A percentile compares a stretch with the other conserved stretches of the same genome.
Conservation (phyloP, 768 basidiomycete genomes). For the Tremella mesenterica region DNA sequence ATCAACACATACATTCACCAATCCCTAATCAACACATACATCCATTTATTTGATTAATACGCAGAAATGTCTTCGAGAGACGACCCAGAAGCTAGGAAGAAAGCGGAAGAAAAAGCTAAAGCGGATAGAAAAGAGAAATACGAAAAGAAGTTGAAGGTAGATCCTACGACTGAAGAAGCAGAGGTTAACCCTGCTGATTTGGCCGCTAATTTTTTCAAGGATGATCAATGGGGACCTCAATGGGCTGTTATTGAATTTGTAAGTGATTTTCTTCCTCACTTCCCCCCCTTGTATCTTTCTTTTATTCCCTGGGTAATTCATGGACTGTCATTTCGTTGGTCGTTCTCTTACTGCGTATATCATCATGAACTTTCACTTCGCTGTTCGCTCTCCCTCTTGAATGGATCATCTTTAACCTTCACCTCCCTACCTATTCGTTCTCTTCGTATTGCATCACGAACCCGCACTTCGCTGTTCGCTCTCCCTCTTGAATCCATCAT, state of each 20-base stretch:
- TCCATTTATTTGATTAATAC: neutral
- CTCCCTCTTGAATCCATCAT: neutral
- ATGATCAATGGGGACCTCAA: constrained; percentile 33
- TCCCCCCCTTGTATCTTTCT: too few species aligned
- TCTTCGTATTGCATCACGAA: neutral
- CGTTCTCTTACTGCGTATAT: neutral
- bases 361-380: neutral
- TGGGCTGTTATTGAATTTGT: constrained; percentile 41
- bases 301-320: too few species aligned
- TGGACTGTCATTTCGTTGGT: too few species aligned
- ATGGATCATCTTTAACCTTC: neutral
- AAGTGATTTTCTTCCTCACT: constrained; percentile 6
- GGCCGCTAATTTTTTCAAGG: constrained; percentile 23
- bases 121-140: constrained; percentile 15
- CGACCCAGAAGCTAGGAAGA: constrained; percentile 9
- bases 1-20: too few species aligned
- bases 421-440: neutral
- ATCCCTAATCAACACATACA: too few species aligned
- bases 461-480: neutral
- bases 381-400: neutral
- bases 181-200: constrained; percentile 16
- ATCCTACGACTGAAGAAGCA: constrained; percentile 23
- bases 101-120: constrained; percentile 18
- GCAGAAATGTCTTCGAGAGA: neutral
- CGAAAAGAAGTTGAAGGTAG: constrained; percentile 7